A percentile compares a stretch with the other conserved stretches of the same genome.
Conservation (phyloP, 2,329 filamentous ascomycete species). For the Ampelomyces quisqualis region DNA sequence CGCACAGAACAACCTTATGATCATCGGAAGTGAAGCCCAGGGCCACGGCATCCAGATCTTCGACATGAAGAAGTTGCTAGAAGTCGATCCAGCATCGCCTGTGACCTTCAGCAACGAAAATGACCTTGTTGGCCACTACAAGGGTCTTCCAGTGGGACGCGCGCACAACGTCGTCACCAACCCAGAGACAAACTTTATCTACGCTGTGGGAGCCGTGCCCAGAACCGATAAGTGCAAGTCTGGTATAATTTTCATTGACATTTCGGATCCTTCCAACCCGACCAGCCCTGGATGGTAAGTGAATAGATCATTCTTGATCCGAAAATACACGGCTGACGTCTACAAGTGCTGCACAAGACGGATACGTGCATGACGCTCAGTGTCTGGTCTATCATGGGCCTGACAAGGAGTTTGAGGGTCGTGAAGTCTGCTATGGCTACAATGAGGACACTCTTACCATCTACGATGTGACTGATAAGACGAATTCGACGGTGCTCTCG, state of each 20-base stretch:
- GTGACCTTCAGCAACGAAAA: conserved; percentile 38
- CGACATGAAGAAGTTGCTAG: conserved; percentile 56
- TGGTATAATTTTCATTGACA: conserved; percentile 61
- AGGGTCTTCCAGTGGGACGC: conserved; percentile 38
- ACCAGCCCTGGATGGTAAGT: conserved; percentile 52
- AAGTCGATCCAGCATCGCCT: conserved; percentile 37
- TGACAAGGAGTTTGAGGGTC: conserved; percentile 50
- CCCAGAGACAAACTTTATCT: conserved; percentile 42
- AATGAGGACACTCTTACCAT: conserved; percentile 58
- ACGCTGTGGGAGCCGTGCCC: conserved; percentile 41
- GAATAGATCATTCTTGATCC: no score
- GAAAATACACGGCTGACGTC: conserved; percentile 5
- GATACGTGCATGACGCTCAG: conserved; percentile 64
- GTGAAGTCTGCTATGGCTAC: conserved; percentile 60
- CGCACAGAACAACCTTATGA: conserved; percentile 47
- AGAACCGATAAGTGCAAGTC: conserved; percentile 49
- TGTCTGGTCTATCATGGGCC: conserved; percentile 59
- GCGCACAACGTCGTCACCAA: conserved; percentile 45
- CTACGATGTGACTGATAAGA: conserved; percentile 56
- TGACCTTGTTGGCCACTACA: conserved; percentile 39
- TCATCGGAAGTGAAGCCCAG: conserved; percentile 45
- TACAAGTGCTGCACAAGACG: conserved; percentile 52
- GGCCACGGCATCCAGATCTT: conserved; percentile 63
- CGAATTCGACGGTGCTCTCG: conserved; percentile 51
- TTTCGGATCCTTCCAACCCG: conserved; percentile 56